Base-by-base conservation (phyloP, 2,329 filamentous ascomycete genomes). In the Stachybotrys chlorohalonatus region DNA sequence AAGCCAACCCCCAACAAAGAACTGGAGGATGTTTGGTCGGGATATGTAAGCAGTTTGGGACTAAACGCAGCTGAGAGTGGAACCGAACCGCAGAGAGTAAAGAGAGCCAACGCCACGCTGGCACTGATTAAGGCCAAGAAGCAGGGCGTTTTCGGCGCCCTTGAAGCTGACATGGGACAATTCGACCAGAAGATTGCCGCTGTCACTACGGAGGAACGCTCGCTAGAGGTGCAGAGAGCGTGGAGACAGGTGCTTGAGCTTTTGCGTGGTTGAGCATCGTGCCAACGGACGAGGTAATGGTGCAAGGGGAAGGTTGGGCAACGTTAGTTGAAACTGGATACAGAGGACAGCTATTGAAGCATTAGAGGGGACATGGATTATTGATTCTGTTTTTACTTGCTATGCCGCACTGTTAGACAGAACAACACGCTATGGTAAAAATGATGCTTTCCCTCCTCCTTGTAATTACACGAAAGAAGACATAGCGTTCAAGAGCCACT, bases 21-120 rank as follows among this genome's bases (percentile, higher is more conserved):
- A 36, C 53, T 59, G 8, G 57, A 52, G 2, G 56, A 55, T 4
- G 52, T 66, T 1, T 58, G 67, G 1, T 54, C 71, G 15, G 64
- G 64, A 11, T 80, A 79, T 64, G 69, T 82, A 1, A 56, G 63
- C 4, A 75, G 77, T 31, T 63, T 84, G 7, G 76, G 80, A 32
- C 61, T 76, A 4, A 73, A 76, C 9, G 68, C 69, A 47, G 67
- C 71, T 0, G 78, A 78, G 32, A 68, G 72, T 0, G 77, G 80
- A 0, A 75, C 76, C 0, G 81, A 84, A 61, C 64, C 72, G 5
- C 80, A 83, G 66, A 73, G 81, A 15, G 60, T 73, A 24, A 68
- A 67, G 56, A 69, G 80, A 45, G 75, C 74, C 1, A 75, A 75
- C 60, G 78, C 80, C 0, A 63, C 77, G 0, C 67, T 66, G 1